phyloP scores from a whole-genome alignment of 2,329 filamentous ascomycete genomes.

The Colletotrichum sp. region DNA sequence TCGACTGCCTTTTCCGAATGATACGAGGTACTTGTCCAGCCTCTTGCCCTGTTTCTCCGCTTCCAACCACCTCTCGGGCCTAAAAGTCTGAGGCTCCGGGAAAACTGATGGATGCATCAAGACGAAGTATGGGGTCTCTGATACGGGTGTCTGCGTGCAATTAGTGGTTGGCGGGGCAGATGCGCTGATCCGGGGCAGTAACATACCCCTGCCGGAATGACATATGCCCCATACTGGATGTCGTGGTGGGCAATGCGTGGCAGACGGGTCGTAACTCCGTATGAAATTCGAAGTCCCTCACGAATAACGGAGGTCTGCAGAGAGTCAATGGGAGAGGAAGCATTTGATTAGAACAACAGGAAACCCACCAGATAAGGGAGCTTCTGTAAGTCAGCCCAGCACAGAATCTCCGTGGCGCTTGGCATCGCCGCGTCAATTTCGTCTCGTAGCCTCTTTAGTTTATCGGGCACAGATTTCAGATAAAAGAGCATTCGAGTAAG shows the following conservation, averaged over 20 bases:
- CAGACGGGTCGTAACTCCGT: conserved; percentile 14
- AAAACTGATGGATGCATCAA: conserved; percentile 26
- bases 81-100: conserved; percentile 28
- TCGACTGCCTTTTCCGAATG: conserved; percentile 25
- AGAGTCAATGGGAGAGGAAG: background rate
- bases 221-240: conserved; percentile 5
- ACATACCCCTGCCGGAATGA: conserved; percentile 19
- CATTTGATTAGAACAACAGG: rapidly evolving
- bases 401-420: background rate
- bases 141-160: conserved; percentile 23
- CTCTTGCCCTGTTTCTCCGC: conserved; percentile 13
- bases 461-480: conserved; percentile 28
- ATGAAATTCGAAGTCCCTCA: conserved; percentile 19
- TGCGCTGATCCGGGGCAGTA: background rate
- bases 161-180: background rate
- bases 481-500: conserved; percentile 40
- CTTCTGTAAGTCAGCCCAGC: conserved; percentile 4
- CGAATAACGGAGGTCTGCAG: conserved; percentile 3
- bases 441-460: conserved; percentile 30
- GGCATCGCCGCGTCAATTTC: conserved; percentile 34
- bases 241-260: conserved; percentile 12
- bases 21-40: conserved; percentile 19
- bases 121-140: conserved; percentile 25
- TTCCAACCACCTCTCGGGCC: conserved; percentile 31
- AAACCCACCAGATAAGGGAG: conserved; percentile 13